These are phyloP conservation scores for Scutellaria baicalensis DNA, from an alignment of 257 asterid species.

Conservation along the genomic window DNA sequence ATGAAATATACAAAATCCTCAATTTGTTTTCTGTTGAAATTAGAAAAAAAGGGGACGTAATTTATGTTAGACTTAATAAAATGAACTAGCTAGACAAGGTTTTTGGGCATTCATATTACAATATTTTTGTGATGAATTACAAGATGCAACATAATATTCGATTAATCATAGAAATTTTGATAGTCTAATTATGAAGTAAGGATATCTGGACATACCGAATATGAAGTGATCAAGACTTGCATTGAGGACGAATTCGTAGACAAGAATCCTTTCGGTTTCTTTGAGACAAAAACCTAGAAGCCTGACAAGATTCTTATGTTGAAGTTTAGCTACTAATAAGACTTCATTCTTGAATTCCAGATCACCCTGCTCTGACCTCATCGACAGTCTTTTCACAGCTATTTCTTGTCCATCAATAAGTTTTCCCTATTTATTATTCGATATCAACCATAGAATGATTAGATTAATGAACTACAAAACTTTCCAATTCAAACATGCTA, in stretches of 20 bases:
- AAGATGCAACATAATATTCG: too few species aligned
- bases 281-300: slow-evolving; percentile 23
- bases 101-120: too few species aligned
- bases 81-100: too few species aligned
- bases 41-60: too few species aligned
- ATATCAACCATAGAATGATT: too few species aligned
- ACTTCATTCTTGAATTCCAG: slow-evolving; percentile 34
- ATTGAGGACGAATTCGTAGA: slow-evolving; percentile 23
- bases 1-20: too few species aligned
- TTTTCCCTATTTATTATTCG: slow-evolving; percentile 17
- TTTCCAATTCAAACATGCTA: too few species aligned
- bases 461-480: too few species aligned
- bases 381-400: slow-evolving; percentile 30
- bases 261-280: slow-evolving; percentile 14
- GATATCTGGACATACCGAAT: slow-evolving; percentile 17
- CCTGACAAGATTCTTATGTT: slow-evolving; percentile 28
- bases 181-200: neutral
- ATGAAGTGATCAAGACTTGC: slow-evolving; percentile 24
- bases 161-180: too few species aligned
- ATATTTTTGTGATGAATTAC: too few species aligned
- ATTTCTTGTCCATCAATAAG: slow-evolving; percentile 12
- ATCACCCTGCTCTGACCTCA: slow-evolving; percentile 22
- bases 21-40: too few species aligned
- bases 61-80: too few species aligned
- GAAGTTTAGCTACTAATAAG: slow-evolving; percentile 22